A percentile compares a stretch with the other conserved stretches of the same genome.
phyloP scores from a whole-genome alignment of 345 rosid species.

The Lumnitzera littorea region DNA sequence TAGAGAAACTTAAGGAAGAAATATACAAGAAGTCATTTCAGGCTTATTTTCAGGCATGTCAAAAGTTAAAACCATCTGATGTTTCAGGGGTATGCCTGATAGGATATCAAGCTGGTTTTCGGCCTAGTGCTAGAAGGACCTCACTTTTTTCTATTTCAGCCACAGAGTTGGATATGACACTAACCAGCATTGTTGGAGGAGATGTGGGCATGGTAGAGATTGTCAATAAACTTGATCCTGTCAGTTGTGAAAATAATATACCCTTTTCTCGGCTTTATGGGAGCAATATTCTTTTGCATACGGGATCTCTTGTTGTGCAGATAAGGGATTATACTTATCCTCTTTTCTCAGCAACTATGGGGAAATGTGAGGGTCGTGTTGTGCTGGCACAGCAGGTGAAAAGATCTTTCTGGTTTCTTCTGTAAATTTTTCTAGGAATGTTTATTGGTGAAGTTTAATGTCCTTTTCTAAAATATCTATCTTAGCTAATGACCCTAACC shows the following conservation, averaged over 20 bases:
- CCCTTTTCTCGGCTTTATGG: conserved; percentile 96
- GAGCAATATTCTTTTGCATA: conserved; percentile 49
- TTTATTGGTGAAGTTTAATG: neutral
- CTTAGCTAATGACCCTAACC: too few species aligned
- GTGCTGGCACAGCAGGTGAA: conserved; percentile 94
- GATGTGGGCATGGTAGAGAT: conserved; percentile 84
- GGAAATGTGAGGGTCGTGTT: conserved; percentile 81
- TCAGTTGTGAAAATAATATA: conserved; percentile 54
- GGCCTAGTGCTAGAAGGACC: conserved; percentile 60
- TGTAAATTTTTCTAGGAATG: conserved; percentile 8
- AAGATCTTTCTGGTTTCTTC: conserved; percentile 3
- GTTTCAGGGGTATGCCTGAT: conserved; percentile 79
- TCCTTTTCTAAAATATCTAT: too few species aligned
- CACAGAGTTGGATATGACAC: conserved; percentile 76
- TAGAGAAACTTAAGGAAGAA: conserved; percentile 56
- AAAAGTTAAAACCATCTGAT: conserved; percentile 53
- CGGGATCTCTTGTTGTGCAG: conserved; percentile 56
- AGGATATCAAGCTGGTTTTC: conserved; percentile 92
- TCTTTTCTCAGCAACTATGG: conserved; percentile 67
- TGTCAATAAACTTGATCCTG: conserved; percentile 75
- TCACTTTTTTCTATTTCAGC: conserved; percentile 78
- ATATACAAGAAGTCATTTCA: conserved; percentile 65
- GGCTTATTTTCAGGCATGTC: conserved; percentile 84
- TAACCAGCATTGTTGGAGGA: conserved; percentile 77
- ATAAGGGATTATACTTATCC: conserved; percentile 84